Evolutionary conservation across 768 basidiomycete species (phyloP), one percentile per base, ranked within the genome.

Genomic region (Zangia roseola): DNA sequence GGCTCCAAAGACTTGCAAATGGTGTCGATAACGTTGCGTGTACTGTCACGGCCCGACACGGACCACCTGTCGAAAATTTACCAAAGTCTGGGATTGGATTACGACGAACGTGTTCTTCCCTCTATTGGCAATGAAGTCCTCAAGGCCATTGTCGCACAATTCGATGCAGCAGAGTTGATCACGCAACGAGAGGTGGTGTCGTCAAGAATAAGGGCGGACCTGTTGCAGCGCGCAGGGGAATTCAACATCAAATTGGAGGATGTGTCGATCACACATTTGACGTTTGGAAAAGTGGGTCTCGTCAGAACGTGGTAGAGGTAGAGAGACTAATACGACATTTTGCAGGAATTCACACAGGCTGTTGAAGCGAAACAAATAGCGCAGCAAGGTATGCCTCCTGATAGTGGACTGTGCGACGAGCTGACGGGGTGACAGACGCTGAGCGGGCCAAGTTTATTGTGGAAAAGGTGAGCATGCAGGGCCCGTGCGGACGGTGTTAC

Each of bases 361-460:
- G 97, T 99, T 9, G 97, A 99, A 72, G 95, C 95, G 34, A 99
- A 99, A 70, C 97, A 98, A 70, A 97, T 99, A 67, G 97, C 97
- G 10, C 97, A 99, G 69, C 97, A 99, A 80, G 91, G 91, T 91
- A 58, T 40, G 73, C 54, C 5, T n/a, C 36, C 23, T 19, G 24
- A 41, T 41, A 19, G 25, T 34, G 25, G n/a, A 2, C 6, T 3
- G 33, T 19, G 20, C 41, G 41, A 46, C 40, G 14, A n/a, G 40
- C 63, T 65, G 40, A 67, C 54, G 10, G 6, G 31, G 14, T 12
- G 33, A 24, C 57, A 94, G 95, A 98, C 72, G 97, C 97, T 54
- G 97, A 99, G 73, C 84, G 97, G 28, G 97, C 97, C 49, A 98
- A 97, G 71, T 99, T 97, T 70, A 90, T 98, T 56, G 97, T 99